Percentiles rank a stretch among this genome's conserved stretches.
Evolutionary conservation across 148 eudicot genomes (phyloP).

Genomic region (Cornus controversa): DNA sequence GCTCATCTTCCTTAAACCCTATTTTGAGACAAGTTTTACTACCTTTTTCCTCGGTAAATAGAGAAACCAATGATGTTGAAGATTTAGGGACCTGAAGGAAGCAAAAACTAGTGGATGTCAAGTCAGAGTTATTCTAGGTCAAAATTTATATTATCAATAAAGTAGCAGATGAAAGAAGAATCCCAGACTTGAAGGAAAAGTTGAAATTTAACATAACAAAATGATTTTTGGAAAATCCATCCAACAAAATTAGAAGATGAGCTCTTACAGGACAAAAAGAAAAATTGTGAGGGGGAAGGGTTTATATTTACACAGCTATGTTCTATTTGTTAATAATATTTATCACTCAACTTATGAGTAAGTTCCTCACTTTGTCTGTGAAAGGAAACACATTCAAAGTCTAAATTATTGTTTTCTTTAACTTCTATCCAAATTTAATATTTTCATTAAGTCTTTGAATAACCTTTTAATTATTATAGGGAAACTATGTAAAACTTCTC

Average conservation of each 20-base stretch:
- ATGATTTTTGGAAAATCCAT: background rate
- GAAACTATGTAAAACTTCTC: no score
- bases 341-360: background rate
- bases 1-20: slow-evolving; percentile 44
- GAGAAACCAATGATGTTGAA: slow-evolving; percentile 27
- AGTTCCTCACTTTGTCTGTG: background rate
- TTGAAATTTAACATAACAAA: background rate
- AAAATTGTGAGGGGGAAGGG: no score
- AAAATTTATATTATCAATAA: background rate
- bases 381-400: background rate
- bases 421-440: no score
- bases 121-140: slow-evolving; percentile 17
- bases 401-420: background rate
- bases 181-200: background rate
- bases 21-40: slow-evolving; percentile 32
- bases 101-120: slow-evolving; percentile 54
- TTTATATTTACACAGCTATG: no score
- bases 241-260: background rate
- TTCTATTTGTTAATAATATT: background rate
- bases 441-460: background rate
- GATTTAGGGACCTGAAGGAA: slow-evolving; percentile 58
- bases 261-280: background rate
- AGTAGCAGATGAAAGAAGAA: background rate
- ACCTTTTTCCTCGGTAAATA: slow-evolving; percentile 24
- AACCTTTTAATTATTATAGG: no score